Evolutionary conservation across 371 early-diverging fungal species (phyloP), one percentile per base, ranked within the genome.

Genomic region (Sporodiniella umbellata): DNA sequence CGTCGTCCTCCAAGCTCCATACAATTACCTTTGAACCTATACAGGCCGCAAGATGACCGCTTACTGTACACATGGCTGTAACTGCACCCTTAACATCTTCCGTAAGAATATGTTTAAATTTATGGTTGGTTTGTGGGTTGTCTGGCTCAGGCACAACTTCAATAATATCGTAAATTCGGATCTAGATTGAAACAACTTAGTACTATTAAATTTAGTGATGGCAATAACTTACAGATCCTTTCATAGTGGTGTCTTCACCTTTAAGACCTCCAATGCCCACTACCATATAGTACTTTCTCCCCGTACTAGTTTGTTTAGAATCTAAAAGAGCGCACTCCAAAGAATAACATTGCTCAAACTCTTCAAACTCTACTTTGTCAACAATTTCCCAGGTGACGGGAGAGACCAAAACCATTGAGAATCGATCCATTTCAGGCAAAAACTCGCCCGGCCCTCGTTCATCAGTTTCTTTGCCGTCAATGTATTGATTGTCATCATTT

Each of bases 131-230:
- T 66, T 94, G 93, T 23, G 98, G 99, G 39, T 91, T 89, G 47
- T 91, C 91, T 2, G 92, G 88, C 59, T 96, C 94, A 2, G 99
- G 99, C 7, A 99, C 96, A 17, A 99, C 96, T 64, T 94, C 92
- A 68, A 96, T 93, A 38, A 99, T 83, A 53, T 99, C 99, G 62
- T 91, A 96, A 4, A 99, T 70, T 55, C 92, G 86, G 44, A 95
- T 81, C 85, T 89, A 65, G 4, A 12, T 8, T 17, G 25, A 8
- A 19, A 31, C 4, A 38, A n/a, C 33, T 45, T 44, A n/a, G n/a
- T n/a, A n/a, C n/a, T n/a, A n/a, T n/a, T n/a, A n/a, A n/a, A n/a
- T 2, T 7, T 24, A 38, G 22, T 38, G n/a, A 12, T 14, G 12
- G 4, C 22, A 39, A 42, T 28, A 19, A 45, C 81, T 67, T 76